Evolutionary conservation across 2,329 filamentous ascomycete species (phyloP), one percentile per base, ranked within the genome.

Genomic region (Microdochium nivale): DNA sequence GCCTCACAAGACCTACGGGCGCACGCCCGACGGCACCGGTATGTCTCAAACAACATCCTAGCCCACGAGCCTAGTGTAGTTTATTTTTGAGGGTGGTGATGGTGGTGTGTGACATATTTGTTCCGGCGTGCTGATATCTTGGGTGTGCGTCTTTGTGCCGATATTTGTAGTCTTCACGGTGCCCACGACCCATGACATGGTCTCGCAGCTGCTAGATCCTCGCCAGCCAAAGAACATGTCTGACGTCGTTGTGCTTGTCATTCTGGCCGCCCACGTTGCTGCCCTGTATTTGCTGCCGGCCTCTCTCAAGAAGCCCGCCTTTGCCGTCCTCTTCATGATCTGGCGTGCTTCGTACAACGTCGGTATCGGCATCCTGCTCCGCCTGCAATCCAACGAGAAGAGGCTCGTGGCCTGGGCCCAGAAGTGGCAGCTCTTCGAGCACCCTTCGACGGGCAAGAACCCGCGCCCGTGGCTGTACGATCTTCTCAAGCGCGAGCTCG

Each of bases 171-270:
- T 96, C 62, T 99, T 99, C 67, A 87, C 90, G 53, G 94, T 99
- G 51, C 94, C 94, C 48, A 86, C 90, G 56, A 99, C 94, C 52
- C 90, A 96, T 76, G 94, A 99, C 72, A 97, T 99, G 94, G 92
- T 99, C 60, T 95, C 92, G 49, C 94, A 97, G 72, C 80, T 99
- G 51, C 83, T 99, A 60, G 94, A 95, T 62, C 94, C 94, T 49
- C 88, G 87, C 59, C 87, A 97, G 66, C 90, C 94, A 50, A 99
- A 99, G 77, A 97, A 97, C 67, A 67, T 95, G 37, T 94, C 90
- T 55, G 94, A 99, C 69, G 71, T 83, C 53, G 65, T 87, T 53
- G 90, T 99, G 57, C 77, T 99, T 52, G 77, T 78, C 47, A 86
- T 96, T 54, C 78, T 99, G 48, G 86, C 77, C 51, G 70, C 81